phyloP scores from a whole-genome alignment of 768 basidiomycete species.

The Rhizopogon roseolus region DNA sequence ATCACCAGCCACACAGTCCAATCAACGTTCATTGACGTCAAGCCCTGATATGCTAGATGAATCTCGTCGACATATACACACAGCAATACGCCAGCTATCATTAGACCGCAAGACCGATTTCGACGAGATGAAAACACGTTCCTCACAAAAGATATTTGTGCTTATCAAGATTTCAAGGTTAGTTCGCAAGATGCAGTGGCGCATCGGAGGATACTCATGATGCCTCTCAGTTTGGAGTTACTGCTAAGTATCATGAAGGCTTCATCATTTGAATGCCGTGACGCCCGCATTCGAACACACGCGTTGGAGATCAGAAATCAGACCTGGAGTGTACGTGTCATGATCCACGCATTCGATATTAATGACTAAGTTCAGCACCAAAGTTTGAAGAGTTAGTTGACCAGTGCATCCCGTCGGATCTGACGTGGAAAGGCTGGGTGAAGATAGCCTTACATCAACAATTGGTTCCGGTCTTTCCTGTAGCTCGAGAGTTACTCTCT shows the following conservation, averaged over 20 bases:
- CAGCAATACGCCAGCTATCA: not conserved
- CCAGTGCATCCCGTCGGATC: constrained; percentile 75
- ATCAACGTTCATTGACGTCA: constrained; percentile 7
- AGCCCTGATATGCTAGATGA: constrained; percentile 19
- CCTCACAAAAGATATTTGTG: constrained; percentile 80
- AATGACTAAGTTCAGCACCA: constrained; percentile 3
- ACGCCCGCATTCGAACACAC: constrained; percentile 75
- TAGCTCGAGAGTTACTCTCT: constrained; percentile 71
- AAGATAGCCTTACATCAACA: constrained; percentile 82
- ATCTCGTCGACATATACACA: constrained; percentile 12
- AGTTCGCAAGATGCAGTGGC: constrained; percentile 5
- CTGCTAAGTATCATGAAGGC: constrained; percentile 77
- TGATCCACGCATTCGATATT: not conserved
- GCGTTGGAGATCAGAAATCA: constrained; percentile 79
- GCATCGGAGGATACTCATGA: constrained; percentile 4
- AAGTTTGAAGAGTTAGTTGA: constrained; percentile 79
- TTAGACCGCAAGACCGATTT: constrained; percentile 45
- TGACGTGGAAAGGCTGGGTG: constrained; percentile 78
- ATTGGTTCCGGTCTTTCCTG: constrained; percentile 70
- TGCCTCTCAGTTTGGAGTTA: constrained; percentile 51
- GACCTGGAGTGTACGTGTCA: constrained; percentile 67
- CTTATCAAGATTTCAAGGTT: constrained; percentile 72
- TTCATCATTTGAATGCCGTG: constrained; percentile 79
- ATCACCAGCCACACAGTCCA: constrained; percentile 6
- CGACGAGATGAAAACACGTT: constrained; percentile 77